These are phyloP conservation scores for Ascocoryne sarcoides DNA, from an alignment of 2,329 filamentous ascomycete species.

Conservation along the genomic window DNA sequence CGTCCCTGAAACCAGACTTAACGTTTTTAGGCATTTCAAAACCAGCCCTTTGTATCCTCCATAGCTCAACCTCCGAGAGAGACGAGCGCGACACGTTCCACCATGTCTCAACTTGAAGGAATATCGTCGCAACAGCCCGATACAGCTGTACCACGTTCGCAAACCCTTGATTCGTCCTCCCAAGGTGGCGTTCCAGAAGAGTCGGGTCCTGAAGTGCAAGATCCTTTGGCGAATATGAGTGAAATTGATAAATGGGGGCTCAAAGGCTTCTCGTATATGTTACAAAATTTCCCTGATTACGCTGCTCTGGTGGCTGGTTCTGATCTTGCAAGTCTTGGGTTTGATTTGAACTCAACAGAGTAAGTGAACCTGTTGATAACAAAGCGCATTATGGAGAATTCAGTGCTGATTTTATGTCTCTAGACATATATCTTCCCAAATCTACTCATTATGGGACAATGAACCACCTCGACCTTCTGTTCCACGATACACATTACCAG, in stretches of 20 bases:
- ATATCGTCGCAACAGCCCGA: slow-evolving; percentile 13
- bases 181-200: slow-evolving; percentile 22
- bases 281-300: slow-evolving; percentile 58
- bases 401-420: too few species aligned
- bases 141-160: slow-evolving; percentile 10
- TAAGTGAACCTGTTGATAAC: slow-evolving; percentile 38
- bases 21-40: slow-evolving; percentile 17
- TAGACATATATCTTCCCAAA: slow-evolving; percentile 44
- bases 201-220: slow-evolving; percentile 35
- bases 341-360: slow-evolving; percentile 51
- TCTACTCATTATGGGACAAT: slow-evolving; percentile 54
- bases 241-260: slow-evolving; percentile 56
- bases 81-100: slow-evolving; percentile 15
- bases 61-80: slow-evolving; percentile 15
- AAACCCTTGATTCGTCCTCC: slow-evolving; percentile 19
- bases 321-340: slow-evolving; percentile 46
- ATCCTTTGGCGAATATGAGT: slow-evolving; percentile 54
- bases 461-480: slow-evolving; percentile 48
- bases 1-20: neutral
- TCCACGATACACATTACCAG: slow-evolving; percentile 49
- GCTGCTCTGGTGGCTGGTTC: slow-evolving; percentile 51
- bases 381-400: too few species aligned
- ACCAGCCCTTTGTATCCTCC: slow-evolving; percentile 17
- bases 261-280: slow-evolving; percentile 48
- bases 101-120: slow-evolving; percentile 20